These are phyloP conservation scores for Wickerhamomyces xylosicus DNA, from an alignment of 805 yeast species.

Conservation along the genomic window DNA sequence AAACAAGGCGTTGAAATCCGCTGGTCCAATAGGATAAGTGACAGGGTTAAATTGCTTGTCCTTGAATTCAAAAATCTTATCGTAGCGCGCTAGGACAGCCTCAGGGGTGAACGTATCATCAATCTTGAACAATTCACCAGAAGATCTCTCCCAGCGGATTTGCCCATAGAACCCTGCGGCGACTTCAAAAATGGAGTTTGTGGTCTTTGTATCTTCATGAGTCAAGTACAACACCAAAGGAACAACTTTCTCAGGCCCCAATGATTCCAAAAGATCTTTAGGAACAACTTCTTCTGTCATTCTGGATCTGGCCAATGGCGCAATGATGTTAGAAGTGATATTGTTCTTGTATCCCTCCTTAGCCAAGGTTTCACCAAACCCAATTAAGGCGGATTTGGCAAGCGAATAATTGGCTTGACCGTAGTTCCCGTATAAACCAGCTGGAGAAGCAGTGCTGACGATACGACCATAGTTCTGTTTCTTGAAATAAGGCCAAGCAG, in stretches of 20 bases:
- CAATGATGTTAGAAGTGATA: slow-evolving; percentile 78
- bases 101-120: slow-evolving; percentile 76
- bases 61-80: slow-evolving; percentile 52
- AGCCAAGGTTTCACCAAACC: slow-evolving; percentile 88
- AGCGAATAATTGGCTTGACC: slow-evolving; percentile 96
- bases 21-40: slow-evolving; percentile 62
- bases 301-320: slow-evolving; percentile 91
- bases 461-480: slow-evolving; percentile 83
- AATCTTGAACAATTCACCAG: slow-evolving; percentile 78
- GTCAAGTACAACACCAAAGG: slow-evolving; percentile 79
- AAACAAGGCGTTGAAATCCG: slow-evolving; percentile 58
- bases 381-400: slow-evolving; percentile 83
- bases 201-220: slow-evolving; percentile 50
- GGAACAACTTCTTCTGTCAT: slow-evolving; percentile 92
- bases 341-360: slow-evolving; percentile 86
- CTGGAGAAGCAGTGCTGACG: slow-evolving; percentile 92
- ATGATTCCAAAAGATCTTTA: slow-evolving; percentile 66
- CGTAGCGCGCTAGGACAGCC: slow-evolving; percentile 60
- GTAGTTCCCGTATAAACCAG: slow-evolving; percentile 93
- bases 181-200: slow-evolving; percentile 77
- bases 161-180: slow-evolving; percentile 93
- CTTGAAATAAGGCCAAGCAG: slow-evolving; percentile 88
- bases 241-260: slow-evolving; percentile 84
- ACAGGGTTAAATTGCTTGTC: slow-evolving; percentile 42
- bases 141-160: slow-evolving; percentile 89